These are phyloP conservation scores for Rhododendron williamsianum DNA, from an alignment of 148 eudicot genomes.

Conservation along the genomic window DNA sequence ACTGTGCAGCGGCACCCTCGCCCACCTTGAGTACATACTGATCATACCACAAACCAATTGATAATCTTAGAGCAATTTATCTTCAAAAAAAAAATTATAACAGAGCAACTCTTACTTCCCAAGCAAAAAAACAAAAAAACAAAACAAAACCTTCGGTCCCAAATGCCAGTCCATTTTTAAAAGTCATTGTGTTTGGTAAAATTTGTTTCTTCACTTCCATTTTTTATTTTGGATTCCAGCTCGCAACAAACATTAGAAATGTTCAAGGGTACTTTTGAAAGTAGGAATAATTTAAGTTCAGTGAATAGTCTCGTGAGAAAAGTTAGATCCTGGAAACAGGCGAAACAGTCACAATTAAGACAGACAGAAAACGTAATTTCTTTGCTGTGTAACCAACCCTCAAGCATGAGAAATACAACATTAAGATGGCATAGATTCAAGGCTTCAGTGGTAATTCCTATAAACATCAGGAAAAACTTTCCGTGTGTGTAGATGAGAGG, in stretches of 20 bases:
- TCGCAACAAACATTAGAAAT: not conserved
- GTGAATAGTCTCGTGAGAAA: not conserved
- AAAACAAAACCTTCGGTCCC: not conserved
- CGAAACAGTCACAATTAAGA: too few species aligned
- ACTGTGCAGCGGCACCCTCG: conserved; percentile 68
- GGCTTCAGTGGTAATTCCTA: not conserved
- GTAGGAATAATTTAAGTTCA: not conserved
- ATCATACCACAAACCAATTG: conserved; percentile 1
- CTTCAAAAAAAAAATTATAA: not conserved
- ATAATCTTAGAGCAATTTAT: not conserved
- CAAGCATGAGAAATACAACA: not conserved
- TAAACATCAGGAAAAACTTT: not conserved
- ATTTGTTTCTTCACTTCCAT: not conserved
- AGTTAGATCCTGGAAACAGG: not conserved
- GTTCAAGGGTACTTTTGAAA: not conserved
- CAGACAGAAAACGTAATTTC: not conserved
- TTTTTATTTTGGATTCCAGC: not conserved
- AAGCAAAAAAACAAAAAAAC: not conserved
- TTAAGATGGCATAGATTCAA: not conserved
- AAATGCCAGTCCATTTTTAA: not conserved
- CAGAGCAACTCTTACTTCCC: not conserved
- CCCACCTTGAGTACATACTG: conserved; percentile 90
- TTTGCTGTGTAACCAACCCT: not conserved
- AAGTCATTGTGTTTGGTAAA: not conserved
- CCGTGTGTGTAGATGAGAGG: not conserved